A percentile compares a stretch with the other conserved stretches of the same genome.
Conservation (phyloP, 78 protist genomes). For the Dictyostelium firmibasis region DNA sequence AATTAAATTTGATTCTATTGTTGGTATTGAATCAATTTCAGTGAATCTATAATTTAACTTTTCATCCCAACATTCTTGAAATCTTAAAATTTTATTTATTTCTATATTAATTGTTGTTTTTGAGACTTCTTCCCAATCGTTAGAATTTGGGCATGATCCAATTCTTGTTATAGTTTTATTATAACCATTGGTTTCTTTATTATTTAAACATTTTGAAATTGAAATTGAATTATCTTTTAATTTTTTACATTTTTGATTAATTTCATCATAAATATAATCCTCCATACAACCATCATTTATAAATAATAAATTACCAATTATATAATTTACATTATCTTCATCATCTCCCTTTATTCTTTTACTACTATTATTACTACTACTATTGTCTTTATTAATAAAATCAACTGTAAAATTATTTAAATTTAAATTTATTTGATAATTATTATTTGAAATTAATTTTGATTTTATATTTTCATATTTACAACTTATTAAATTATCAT, state of each 20-base stretch:
- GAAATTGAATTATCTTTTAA: background rate
- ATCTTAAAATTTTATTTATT: background rate
- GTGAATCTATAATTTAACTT: background rate
- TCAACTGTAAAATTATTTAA: background rate
- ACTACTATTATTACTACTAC: background rate
- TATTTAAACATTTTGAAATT: background rate
- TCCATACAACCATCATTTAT: slow-evolving; percentile 24
- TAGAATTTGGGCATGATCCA: background rate
- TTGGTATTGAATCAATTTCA: background rate
- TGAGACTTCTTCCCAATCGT: background rate
- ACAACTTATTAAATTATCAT: slow-evolving; percentile 3
- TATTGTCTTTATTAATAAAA: background rate
- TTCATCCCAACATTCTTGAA: slow-evolving; percentile 23
- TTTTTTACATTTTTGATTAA: slow-evolving; percentile 13
- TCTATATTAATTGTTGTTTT: background rate
- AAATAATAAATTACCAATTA: background rate
- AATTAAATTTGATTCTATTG: background rate
- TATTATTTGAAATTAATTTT: background rate
- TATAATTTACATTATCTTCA: background rate
- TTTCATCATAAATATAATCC: background rate
- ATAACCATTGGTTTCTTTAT: background rate
- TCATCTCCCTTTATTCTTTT: background rate
- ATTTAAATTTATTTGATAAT: background rate
- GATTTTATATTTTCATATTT: background rate
- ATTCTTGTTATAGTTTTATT: background rate